phyloP scores from a whole-genome alignment of 176 grass and related monocot species.

The Pontederia paniculata region DNA sequence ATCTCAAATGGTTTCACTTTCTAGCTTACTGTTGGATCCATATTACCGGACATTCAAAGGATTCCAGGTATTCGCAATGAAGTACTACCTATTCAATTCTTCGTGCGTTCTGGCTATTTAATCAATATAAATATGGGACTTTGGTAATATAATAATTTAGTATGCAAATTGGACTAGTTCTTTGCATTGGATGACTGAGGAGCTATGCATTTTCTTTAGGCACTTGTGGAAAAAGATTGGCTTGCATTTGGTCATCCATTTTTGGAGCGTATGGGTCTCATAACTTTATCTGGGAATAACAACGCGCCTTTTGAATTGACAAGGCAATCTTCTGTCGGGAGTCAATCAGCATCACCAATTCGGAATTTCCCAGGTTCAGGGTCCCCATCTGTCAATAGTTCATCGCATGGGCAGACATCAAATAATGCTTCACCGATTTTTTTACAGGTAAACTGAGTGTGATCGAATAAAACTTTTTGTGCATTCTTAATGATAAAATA shows the following conservation, averaged over 20 bases:
- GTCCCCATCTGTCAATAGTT: constrained; percentile 26
- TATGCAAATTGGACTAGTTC: no score
- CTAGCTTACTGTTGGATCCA: constrained; percentile 83
- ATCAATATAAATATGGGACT: no score
- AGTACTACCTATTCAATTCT: background rate
- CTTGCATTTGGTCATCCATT: constrained; percentile 96
- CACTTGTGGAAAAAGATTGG: constrained; percentile 97
- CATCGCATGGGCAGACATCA: constrained; percentile 63
- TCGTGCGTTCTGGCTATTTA: no score
- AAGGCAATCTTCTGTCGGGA: constrained; percentile 76
- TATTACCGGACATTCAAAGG: constrained; percentile 93
- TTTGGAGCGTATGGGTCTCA: constrained; percentile 87
- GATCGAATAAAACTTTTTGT: no score
- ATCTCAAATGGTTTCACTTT: constrained; percentile 83
- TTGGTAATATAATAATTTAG: no score
- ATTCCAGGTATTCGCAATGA: constrained; percentile 60
- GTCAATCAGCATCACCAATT: constrained; percentile 55
- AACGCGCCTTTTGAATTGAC: constrained; percentile 50
- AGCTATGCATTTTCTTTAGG: constrained; percentile 34
- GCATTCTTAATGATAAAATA: no score
- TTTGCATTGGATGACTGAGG: background rate
- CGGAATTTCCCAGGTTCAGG: constrained; percentile 49
- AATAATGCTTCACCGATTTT: constrained; percentile 82
- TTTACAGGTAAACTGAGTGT: constrained; percentile 52
- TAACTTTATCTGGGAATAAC: constrained; percentile 54